Conservation (phyloP, 306 rosid species). For the Fragaria nilgerrensis region DNA sequence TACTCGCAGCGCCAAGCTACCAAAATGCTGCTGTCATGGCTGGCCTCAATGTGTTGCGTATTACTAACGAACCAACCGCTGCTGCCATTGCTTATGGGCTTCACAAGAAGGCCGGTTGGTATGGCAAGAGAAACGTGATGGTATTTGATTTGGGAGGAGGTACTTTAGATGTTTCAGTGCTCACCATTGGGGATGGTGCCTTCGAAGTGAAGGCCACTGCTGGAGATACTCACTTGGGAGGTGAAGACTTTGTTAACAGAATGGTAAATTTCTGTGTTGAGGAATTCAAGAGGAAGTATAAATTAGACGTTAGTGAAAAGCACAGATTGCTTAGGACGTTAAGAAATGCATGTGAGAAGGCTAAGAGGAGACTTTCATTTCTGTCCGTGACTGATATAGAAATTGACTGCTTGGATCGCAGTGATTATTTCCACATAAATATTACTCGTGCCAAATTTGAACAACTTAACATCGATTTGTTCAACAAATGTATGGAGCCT, state of each 20-base stretch:
- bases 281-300: constrained; percentile 19
- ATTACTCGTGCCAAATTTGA: neutral
- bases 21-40: too few relatives aligned
- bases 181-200: neutral
- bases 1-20: too few relatives aligned
- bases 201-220: constrained; percentile 19
- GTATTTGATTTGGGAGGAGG: constrained; percentile 21
- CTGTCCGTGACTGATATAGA: neutral
- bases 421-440: neutral
- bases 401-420: neutral
- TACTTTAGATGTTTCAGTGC: constrained; percentile 6
- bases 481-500: neutral
- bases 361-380: neutral
- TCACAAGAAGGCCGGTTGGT: neutral
- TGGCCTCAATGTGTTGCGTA: neutral
- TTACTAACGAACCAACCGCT: too few relatives aligned
- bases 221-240: constrained; percentile 37
- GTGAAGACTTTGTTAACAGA: neutral
- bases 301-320: constrained; percentile 11
- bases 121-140: constrained; percentile 4
- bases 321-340: neutral
- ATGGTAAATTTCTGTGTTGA: constrained; percentile 1
- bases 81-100: too few relatives aligned
- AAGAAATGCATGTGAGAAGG: neutral
- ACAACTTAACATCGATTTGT: neutral